phyloP scores from a whole-genome alignment of 192 early-diverging fungal species.

The Coemansia sp. region DNA sequence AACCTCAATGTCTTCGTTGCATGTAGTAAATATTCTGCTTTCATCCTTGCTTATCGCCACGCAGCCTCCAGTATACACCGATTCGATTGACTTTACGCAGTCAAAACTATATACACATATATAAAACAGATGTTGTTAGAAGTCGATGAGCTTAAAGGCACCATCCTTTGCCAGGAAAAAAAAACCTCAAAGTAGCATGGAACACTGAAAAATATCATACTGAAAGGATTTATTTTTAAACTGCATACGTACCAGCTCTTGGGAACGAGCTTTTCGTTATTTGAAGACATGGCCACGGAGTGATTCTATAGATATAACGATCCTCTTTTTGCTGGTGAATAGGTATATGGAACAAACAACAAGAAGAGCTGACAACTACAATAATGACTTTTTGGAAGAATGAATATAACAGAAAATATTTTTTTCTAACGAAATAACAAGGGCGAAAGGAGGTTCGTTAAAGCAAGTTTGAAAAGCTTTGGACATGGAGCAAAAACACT shows the following conservation, averaged over 20 bases:
- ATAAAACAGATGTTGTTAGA: not conserved
- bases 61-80: slow-evolving; percentile 90
- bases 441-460: too few relatives aligned
- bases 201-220: too few relatives aligned
- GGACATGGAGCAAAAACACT: too few relatives aligned
- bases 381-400: too few relatives aligned
- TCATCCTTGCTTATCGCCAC: slow-evolving; percentile 68
- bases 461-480: too few relatives aligned
- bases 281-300: slow-evolving; percentile 15
- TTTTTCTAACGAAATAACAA: not conserved
- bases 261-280: slow-evolving; percentile 17
- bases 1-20: slow-evolving; percentile 81
- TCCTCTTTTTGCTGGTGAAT: slow-evolving; percentile 1
- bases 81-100: slow-evolving; percentile 75
- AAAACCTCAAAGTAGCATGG: too few relatives aligned
- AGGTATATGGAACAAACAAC: not conserved
- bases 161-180: too few relatives aligned
- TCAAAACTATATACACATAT: slow-evolving; percentile 73
- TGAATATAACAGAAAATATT: not conserved
- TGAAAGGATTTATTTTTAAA: not conserved
- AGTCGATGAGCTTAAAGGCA: too few relatives aligned
- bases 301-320: too few relatives aligned
- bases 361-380: not conserved
- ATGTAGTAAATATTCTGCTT: slow-evolving; percentile 69
- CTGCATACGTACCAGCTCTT: slow-evolving; percentile 48